Base-by-base conservation (phyloP, 306 rosid species). In the Echinosophora koreensis region DNA sequence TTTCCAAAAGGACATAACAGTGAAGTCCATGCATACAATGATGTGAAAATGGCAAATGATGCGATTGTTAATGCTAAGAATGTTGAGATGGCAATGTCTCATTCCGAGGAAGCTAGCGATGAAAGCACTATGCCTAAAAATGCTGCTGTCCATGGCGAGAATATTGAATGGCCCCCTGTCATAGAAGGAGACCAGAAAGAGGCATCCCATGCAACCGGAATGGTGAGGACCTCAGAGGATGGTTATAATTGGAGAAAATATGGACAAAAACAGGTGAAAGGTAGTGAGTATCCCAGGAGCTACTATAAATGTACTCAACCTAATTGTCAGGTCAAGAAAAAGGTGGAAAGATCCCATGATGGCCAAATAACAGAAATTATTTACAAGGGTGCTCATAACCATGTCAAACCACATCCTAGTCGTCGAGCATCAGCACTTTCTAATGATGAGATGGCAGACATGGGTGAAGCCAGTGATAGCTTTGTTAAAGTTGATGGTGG, bases 181-280 rank as follows among this genome's bases (percentile, higher is more conserved):
- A 15, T 59, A 49, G 93, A 90, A 81, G 88, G 69, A 66, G 90
- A 88, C 34, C 86, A 80, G 59, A 87, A 76, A 62, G 94, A 77
- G 38, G 69, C 81, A 51, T 57, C 80, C 58, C 66, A 83, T 78
- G 77, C 86, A 5, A 41, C 66, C 4, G 93, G 87, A 82, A 64
- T 71, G 44, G 76, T 16, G 34, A 92, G 88, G 74, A 86, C 88
- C 72, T 82, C 90, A 76, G 94, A 90, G 71, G 96, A 94, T 78
- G 97, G 96, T 67, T 94, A 92, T 77, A 94, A 90, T 62, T 94
- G 98, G 98, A 92, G 96, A 60, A 94, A 94, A 83, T 94, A 94
- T 76, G 98, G 98, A 22, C 98, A 94, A 69, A 94, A 94, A 77
- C 97, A 92, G 84, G 98, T 94, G 0, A 94, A 92, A 76, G 97